Base-by-base conservation (phyloP, 2,329 filamentous ascomycete genomes). In the Stylonectria norvegica region DNA sequence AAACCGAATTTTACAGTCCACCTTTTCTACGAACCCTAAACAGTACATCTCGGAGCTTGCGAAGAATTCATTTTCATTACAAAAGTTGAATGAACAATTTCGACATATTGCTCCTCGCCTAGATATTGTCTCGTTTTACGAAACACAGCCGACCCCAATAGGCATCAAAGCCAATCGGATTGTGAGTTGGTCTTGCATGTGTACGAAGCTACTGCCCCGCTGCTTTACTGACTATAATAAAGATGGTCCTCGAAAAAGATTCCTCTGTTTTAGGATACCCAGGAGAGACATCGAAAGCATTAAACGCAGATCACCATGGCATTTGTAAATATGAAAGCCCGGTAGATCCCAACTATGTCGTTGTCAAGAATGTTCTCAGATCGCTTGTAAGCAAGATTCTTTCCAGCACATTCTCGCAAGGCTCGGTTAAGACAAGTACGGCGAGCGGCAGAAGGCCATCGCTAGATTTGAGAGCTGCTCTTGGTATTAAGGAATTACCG, bases 61-160 rank as follows among this genome's bases (percentile, higher is more conserved):
- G 9, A 51, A 52, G 7, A 62, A 61, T 35, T 69, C 70, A 4
- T 40, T 45, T 4, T 43, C 59, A 1, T 36, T 73, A 7, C 47
- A 61, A 31, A 53, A 61, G 3, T 62, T 74, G 38, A 74, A 75
- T 47, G 66, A 72, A 3, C 50, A 63, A 20, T 75, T 75, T 45
- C 64, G 65, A 1, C 61, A 70, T 34, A 50, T 64, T 42, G 61
- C 62, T 0, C 46, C 53, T 4, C 52, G 57, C 14, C 43, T 73
- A 1, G 48, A 58, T 2, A 52, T 73, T 4, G 60, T 62, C 50
- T 73, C 70, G 0, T 75, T 74, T 47, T 73, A 71, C 47, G 72
- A 75, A 44, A 71, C 66, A 0, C 43, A 61, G 15, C 52, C 53
- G 1, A 52, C 49, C 1, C 22, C 39, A 14, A 15, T 49, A 2